These are phyloP conservation scores for Aspergillus saccharolyticus DNA, from an alignment of 495 filamentous ascomycete species.

Conservation along the genomic window DNA sequence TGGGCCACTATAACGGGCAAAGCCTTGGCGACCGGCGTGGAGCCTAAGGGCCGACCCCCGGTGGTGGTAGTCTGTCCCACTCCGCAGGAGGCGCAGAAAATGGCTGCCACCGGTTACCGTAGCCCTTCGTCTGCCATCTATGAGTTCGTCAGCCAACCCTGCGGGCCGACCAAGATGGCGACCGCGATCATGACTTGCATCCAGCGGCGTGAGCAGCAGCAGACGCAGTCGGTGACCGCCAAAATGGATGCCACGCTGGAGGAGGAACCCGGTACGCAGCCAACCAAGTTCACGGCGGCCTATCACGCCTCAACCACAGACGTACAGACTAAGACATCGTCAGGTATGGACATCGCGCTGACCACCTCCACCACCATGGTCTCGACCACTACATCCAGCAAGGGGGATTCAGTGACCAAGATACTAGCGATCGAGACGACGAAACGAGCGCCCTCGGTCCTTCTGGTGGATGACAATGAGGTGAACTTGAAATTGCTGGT, in stretches of 20 bases:
- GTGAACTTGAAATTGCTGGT: conserved; percentile 15
- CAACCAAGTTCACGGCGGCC: not conserved
- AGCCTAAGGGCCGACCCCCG: not conserved
- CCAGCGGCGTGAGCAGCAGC: conserved; percentile 14
- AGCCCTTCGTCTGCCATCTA: conserved; percentile 2
- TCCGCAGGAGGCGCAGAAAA: conserved; percentile 21
- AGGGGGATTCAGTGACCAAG: conserved; percentile 1
- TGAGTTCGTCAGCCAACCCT: conserved; percentile 31
- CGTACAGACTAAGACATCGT: not conserved
- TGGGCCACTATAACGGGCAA: not conserved
- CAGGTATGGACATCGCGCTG: not conserved
- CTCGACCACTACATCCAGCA: conserved; percentile 4
- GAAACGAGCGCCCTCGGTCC: conserved; percentile 1
- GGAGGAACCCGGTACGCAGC: not conserved
- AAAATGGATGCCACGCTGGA: not conserved
- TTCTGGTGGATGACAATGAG: conserved; percentile 15
- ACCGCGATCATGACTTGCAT: conserved; percentile 20
- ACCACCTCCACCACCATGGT: not conserved
- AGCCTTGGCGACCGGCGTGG: not conserved
- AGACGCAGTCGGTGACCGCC: not conserved
- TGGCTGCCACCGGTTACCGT: conserved; percentile 15
- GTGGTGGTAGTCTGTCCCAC: conserved; percentile 26
- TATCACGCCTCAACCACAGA: not conserved
- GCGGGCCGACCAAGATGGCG: conserved; percentile 26
- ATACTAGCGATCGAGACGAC: not conserved